Evolutionary conservation across 2,329 filamentous ascomycete species (phyloP), one percentile per base, ranked within the genome.

Genomic region (Fusarium pseudograminearum): DNA sequence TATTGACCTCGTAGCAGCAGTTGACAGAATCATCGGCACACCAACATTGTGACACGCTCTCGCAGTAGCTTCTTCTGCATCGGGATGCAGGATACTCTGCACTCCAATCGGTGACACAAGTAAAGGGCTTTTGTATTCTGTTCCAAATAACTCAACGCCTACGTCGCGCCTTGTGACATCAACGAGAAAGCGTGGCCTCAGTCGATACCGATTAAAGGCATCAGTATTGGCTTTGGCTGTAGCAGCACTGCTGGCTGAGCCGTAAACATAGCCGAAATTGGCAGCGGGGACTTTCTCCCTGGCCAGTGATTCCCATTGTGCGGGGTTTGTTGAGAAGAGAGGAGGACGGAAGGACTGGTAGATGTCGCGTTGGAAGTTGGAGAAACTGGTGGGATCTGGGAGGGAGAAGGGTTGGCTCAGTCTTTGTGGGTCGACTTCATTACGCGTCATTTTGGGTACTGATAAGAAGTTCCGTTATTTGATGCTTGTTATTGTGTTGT

Each of bases 41-140:
- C 84, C 82, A 2, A 89, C 80, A 16, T 87, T 83, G 5, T 84
- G 83, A 62, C 89, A 91, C 1, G 88, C 89, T n/a, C 83, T 79
- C 0, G 91, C 89, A 0, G 89, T 84, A 1, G 89, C 90, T 2
- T 84, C 82, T 73, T 94, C 91, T 16, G 83, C 87, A 69, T 92
- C 88, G 0, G 81, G 76, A 70, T 94, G 90, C 74, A 91, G 89
- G 33, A 92, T 88, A 3, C 82, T 81, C 72, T 93, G 90, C 0
- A 92, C 89, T 1, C 91, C 91, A 3, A 93, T 83, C 0, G 91
- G 91, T 2, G 90, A 90, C 74, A 91, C 85, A 3, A 92, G 75
- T 2, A 91, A 50, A 10, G 66, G 77, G 57, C 50, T 73, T 81
- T 81, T 78, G 57, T 86, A 86, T 31, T 75, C 80, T 30, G 81